Evolutionary conservation across 2,329 filamentous ascomycete genomes (phyloP).

Genomic region (Pseudogymnoascus sp.): DNA sequence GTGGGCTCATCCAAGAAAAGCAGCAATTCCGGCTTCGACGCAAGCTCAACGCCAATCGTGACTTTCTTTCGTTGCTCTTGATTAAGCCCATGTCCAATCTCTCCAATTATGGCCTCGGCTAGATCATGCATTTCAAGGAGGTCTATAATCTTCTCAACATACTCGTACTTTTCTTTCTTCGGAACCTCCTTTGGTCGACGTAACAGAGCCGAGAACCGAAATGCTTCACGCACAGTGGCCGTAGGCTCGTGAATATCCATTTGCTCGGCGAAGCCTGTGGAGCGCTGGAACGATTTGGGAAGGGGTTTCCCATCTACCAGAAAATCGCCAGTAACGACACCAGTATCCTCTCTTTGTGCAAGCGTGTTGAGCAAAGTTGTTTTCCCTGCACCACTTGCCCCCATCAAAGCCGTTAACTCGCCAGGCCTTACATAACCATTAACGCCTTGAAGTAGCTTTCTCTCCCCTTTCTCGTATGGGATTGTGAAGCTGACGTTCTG

Average conservation of each 20-base stretch:
- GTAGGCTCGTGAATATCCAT: slow-evolving; percentile 55
- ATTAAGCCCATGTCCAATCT: slow-evolving; percentile 74
- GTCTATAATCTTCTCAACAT: slow-evolving; percentile 61
- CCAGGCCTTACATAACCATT: slow-evolving; percentile 55
- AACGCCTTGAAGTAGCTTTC: slow-evolving; percentile 52
- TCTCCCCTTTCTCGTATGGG: slow-evolving; percentile 53
- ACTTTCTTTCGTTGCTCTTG: slow-evolving; percentile 63
- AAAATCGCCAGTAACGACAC: slow-evolving; percentile 54
- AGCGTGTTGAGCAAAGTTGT: slow-evolving; percentile 59
- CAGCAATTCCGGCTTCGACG: slow-evolving; percentile 77
- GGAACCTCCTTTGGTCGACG: slow-evolving; percentile 49
- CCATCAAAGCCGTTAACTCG: slow-evolving; percentile 55
- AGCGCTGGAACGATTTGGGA: slow-evolving; percentile 53
- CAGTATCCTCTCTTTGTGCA: slow-evolving; percentile 55
- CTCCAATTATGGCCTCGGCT: slow-evolving; percentile 79
- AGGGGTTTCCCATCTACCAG: slow-evolving; percentile 52
- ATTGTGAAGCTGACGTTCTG: slow-evolving; percentile 61
- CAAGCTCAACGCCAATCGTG: slow-evolving; percentile 86
- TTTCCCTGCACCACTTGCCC: slow-evolving; percentile 56
- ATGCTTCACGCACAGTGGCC: slow-evolving; percentile 55
- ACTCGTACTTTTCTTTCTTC: slow-evolving; percentile 54
- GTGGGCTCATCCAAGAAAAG: slow-evolving; percentile 92
- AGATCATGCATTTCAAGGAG: slow-evolving; percentile 66
- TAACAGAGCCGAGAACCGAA: slow-evolving; percentile 55
- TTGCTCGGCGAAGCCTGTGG: slow-evolving; percentile 58